These are phyloP conservation scores for Stagonosporopsis rhizophila DNA, from an alignment of 2,329 filamentous ascomycete species.

Conservation along the genomic window DNA sequence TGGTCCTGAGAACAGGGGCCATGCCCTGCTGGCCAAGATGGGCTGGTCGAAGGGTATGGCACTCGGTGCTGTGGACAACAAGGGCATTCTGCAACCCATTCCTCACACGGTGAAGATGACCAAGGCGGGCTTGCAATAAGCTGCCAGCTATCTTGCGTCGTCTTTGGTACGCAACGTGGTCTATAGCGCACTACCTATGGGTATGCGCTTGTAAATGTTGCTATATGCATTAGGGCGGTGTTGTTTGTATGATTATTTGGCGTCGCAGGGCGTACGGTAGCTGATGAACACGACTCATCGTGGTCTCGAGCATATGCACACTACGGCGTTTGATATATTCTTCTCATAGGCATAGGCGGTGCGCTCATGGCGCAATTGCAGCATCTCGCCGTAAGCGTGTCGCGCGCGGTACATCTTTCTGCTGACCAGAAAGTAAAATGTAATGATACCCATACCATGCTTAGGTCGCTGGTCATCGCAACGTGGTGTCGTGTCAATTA, in stretches of 20 bases:
- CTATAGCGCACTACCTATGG: not conserved
- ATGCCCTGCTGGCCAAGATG: slow-evolving; percentile 94
- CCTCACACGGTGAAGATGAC: slow-evolving; percentile 85
- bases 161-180: not conserved
- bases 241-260: slow-evolving; percentile 13
- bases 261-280: slow-evolving; percentile 4
- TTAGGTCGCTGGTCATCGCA: not conserved
- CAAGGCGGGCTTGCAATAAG: slow-evolving; percentile 72
- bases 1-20: slow-evolving; percentile 80
- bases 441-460: not conserved
- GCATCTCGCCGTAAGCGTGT: not conserved
- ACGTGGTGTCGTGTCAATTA: no score
- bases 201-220: not conserved
- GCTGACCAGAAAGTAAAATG: not conserved
- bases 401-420: not conserved
- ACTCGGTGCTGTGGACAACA: slow-evolving; percentile 80
- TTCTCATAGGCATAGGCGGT: not conserved
- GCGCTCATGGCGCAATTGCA: not conserved
- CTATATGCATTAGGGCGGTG: not conserved
- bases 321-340: slow-evolving; percentile 6
- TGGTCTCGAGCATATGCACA: not conserved
- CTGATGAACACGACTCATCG: not conserved
- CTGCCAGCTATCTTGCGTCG: not conserved
- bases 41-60: slow-evolving; percentile 90
- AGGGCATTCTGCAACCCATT: slow-evolving; percentile 87